phyloP scores from a whole-genome alignment of 768 basidiomycete species.

The Gautieria morchelliformis region DNA sequence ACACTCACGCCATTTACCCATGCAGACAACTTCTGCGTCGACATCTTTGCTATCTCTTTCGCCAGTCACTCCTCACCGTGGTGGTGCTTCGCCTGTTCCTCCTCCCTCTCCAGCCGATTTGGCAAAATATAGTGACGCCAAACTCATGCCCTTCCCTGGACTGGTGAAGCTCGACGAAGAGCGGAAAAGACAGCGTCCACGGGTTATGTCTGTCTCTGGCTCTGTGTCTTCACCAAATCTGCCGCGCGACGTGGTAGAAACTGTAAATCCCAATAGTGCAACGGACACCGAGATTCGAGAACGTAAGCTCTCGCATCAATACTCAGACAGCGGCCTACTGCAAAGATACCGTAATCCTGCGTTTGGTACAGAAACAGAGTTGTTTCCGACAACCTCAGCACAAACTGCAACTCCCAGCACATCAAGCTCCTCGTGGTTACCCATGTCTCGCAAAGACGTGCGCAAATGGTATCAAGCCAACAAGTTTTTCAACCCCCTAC shows the following conservation, averaged over 20 bases:
- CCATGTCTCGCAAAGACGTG: constrained; percentile 7
- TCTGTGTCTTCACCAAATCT: constrained; percentile 37
- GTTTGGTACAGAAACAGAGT: neutral
- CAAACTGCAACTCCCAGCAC: neutral
- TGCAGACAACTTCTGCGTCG: constrained; percentile 62
- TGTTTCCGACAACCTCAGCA: neutral
- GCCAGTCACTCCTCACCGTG: constrained; percentile 43
- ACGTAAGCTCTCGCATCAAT: constrained; percentile 56
- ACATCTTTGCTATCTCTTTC: constrained; percentile 49
- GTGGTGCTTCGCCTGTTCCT: constrained; percentile 70
- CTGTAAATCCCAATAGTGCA: neutral
- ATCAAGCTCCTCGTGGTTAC: neutral
- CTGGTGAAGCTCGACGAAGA: constrained; percentile 72
- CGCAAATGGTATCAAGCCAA: constrained; percentile 5
- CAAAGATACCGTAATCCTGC: constrained; percentile 35
- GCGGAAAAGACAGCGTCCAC: constrained; percentile 40
- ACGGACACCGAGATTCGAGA: constrained; percentile 27
- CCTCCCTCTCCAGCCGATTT: constrained; percentile 61
- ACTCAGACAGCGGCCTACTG: constrained; percentile 57
- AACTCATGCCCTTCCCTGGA: constrained; percentile 87
- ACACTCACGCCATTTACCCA: constrained; percentile 13
- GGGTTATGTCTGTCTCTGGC: constrained; percentile 38
- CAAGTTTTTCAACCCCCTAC: constrained; percentile 13
- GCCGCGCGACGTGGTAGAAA: neutral
- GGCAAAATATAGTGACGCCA: constrained; percentile 62